Conservation (phyloP, 2,329 filamentous ascomycete genomes). For the Colletotrichum horii region DNA sequence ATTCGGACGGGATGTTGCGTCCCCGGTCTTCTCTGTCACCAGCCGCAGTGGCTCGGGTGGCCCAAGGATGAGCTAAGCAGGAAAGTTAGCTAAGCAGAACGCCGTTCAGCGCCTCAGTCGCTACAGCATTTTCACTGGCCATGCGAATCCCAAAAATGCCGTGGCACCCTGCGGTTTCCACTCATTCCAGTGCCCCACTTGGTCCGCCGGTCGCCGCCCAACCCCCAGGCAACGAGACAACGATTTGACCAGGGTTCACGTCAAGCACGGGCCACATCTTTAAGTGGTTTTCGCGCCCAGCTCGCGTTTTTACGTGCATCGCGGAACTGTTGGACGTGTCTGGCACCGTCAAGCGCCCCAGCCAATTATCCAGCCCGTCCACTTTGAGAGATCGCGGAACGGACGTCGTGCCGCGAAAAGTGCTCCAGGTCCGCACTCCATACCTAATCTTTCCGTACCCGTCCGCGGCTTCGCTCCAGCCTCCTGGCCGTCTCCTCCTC, state of each 20-base stretch:
- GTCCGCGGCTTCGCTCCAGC: constrained; percentile 1
- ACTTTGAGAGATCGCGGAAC: background rate
- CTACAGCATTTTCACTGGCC: background rate
- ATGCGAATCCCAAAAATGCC: background rate
- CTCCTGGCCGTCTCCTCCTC: background rate
- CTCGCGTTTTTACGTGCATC: constrained; percentile 27
- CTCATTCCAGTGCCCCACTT: background rate
- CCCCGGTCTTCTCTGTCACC: background rate
- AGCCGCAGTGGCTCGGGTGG: background rate
- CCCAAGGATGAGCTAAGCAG: background rate
- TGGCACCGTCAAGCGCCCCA: constrained; percentile 12
- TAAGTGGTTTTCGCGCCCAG: constrained; percentile 23
- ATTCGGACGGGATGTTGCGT: background rate
- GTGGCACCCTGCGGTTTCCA: constrained; percentile 6
- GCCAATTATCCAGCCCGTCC: constrained; percentile 14
- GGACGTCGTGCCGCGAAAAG: constrained; percentile 1
- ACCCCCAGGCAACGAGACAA: constrained; percentile 18
- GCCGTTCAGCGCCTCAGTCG: background rate
- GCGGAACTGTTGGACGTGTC: constrained; percentile 22
- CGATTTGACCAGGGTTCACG: constrained; percentile 19
- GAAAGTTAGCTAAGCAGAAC: background rate
- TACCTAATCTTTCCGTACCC: background rate
- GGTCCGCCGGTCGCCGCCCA: background rate
- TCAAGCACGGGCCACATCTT: constrained; percentile 22
- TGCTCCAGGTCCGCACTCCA: background rate